These are phyloP conservation scores for Mucor irregularis DNA, from an alignment of 371 early-diverging fungal genomes.

Conservation along the genomic window DNA sequence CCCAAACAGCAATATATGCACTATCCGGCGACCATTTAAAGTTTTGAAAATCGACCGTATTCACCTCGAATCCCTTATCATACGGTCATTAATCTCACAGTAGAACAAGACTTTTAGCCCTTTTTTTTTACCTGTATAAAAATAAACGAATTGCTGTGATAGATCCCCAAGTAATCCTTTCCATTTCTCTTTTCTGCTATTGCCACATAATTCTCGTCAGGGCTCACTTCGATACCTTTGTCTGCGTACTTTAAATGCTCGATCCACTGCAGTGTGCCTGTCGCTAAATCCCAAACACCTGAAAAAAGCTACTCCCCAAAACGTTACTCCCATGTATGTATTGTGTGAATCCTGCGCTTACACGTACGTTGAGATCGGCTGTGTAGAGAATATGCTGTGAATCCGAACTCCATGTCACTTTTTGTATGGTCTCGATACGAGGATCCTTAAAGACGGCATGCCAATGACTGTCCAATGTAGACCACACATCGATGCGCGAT, in stretches of 20 bases:
- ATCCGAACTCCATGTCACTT: constrained; percentile 67
- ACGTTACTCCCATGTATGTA: constrained; percentile 12
- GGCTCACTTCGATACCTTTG: constrained; percentile 54
- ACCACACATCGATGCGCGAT: constrained; percentile 62
- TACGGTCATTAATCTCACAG: neutral
- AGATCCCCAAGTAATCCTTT: constrained; percentile 74
- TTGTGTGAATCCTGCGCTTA: constrained; percentile 10
- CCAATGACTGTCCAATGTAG: constrained; percentile 64
- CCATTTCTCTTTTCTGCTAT: constrained; percentile 59
- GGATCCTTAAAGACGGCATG: constrained; percentile 64
- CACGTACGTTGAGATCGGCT: constrained; percentile 62
- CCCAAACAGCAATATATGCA: constrained; percentile 74
- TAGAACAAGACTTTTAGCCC: neutral
- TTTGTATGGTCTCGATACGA: constrained; percentile 24
- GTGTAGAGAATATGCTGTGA: constrained; percentile 62
- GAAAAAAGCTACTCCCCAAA: constrained; percentile 8
- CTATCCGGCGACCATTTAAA: constrained; percentile 88
- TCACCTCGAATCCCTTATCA: constrained; percentile 60
- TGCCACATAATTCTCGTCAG: constrained; percentile 68
- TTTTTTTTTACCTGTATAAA: constrained; percentile 4
- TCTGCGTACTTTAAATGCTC: constrained; percentile 18
- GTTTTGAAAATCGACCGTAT: constrained; percentile 69
- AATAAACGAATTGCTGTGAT: constrained; percentile 58
- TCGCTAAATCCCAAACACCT: constrained; percentile 24
- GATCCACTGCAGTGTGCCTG: constrained; percentile 8